A percentile compares a stretch with the other conserved stretches of the same genome.
These are phyloP conservation scores for Paramecium pentaurelia DNA, from an alignment of 73 alveolate genomes.

Conservation along the genomic window DNA sequence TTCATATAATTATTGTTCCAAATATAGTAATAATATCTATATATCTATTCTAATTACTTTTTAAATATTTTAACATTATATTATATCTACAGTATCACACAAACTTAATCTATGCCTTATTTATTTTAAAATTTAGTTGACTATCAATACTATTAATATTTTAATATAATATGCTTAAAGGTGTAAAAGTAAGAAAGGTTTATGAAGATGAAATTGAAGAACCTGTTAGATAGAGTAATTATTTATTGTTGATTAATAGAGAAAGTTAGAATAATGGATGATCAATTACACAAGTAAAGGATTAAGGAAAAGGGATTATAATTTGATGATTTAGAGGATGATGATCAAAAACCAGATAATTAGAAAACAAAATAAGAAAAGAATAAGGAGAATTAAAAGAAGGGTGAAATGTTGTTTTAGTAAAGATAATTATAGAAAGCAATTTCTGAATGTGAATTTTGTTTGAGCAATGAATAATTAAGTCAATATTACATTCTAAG, in stretches of 20 bases:
- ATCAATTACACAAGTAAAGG: not conserved
- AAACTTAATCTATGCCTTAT: not conserved
- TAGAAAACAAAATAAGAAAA: not conserved
- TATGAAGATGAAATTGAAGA: not conserved
- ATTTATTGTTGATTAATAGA: not conserved
- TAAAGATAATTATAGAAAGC: not conserved
- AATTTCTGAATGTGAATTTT: constrained; percentile 15
- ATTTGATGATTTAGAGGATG: constrained; percentile 24
- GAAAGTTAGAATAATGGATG: not conserved
- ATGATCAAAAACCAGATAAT: not conserved
- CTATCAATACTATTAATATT: too few relatives aligned
- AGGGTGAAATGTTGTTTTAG: constrained; percentile 22
- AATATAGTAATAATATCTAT: too few relatives aligned
- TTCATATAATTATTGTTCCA: too few relatives aligned
- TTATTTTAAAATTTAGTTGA: not conserved
- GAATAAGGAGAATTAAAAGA: not conserved
- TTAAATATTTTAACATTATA: too few relatives aligned
- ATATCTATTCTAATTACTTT: too few relatives aligned
- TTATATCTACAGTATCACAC: too few relatives aligned
- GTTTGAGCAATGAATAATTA: constrained; percentile 17
- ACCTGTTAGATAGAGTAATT: not conserved
- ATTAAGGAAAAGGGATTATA: not conserved
- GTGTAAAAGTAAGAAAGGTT: not conserved
- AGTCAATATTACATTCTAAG: not conserved
- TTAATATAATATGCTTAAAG: not conserved